Evolutionary conservation across 2,329 filamentous ascomycete genomes (phyloP).

Genomic region (Calonectria henricotiae): DNA sequence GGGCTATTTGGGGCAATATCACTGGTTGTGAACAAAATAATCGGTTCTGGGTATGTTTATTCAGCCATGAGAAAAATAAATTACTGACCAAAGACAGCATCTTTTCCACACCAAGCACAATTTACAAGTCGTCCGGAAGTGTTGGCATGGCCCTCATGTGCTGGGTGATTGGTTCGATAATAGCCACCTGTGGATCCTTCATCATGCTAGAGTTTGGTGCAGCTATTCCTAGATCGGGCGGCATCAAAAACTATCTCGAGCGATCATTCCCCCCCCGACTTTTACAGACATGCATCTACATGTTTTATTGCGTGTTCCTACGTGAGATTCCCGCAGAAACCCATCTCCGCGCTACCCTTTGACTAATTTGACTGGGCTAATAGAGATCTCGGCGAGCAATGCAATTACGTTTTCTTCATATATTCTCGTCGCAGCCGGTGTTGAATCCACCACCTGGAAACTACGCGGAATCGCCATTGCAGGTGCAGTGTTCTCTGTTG

Average conservation of each 20-base stretch:
- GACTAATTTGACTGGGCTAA: neutral
- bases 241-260: constrained; percentile 51
- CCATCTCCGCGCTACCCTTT: too few relatives aligned
- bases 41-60: constrained; percentile 44
- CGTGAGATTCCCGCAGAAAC: neutral
- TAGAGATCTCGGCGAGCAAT: constrained; percentile 9
- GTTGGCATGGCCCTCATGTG: constrained; percentile 49
- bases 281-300: constrained; percentile 18
- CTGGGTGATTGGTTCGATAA: constrained; percentile 47
- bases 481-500: constrained; percentile 2
- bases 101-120: constrained; percentile 48
- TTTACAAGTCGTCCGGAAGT: constrained; percentile 46
- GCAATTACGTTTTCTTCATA: constrained; percentile 10
- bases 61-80: neutral
- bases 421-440: constrained; percentile 8
- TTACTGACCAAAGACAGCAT: constrained; percentile 37
- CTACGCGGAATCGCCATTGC: constrained; percentile 10
- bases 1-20: constrained; percentile 47
- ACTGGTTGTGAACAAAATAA: constrained; percentile 49
- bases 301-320: constrained; percentile 1
- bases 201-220: constrained; percentile 50
- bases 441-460: constrained; percentile 10
- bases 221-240: constrained; percentile 46
- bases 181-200: constrained; percentile 46
- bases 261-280: constrained; percentile 40